Base-by-base conservation (phyloP, 495 filamentous ascomycete genomes). In the Neurospora sp. region DNA sequence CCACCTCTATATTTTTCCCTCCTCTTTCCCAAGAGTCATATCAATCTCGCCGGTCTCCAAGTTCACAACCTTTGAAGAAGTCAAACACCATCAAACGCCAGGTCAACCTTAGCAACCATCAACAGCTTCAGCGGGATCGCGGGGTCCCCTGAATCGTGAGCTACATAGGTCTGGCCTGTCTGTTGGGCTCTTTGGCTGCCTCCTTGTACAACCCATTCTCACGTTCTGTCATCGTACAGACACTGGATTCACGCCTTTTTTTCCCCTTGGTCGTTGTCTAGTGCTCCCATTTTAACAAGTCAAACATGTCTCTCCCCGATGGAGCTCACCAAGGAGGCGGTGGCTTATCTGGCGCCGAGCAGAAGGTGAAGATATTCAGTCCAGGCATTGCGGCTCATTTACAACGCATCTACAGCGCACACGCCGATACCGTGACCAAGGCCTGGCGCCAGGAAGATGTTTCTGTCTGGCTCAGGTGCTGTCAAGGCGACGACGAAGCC, bases 391-490 rank as follows among this genome's bases (percentile, higher is more conserved):
- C 84, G 35, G 69, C 76, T 10, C 78, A 86, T 68, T 74, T 86
- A 5, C 76, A 83, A 71, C 74, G 78, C 41, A 78, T 85, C 38
- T 86, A 82, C 76, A 71, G 76, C 39, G 22, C 75, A 31, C 80
- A 84, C 31, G 79, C 81, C 27, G 78, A 75, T 27, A 61, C 68
- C 11, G 35, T 39, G 12, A 71, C 76, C 22, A 76, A 79, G 69
- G 74, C 68, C 37, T 85, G 83, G 84, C 74, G 74, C 35, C 76
- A 76, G 46, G 82, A 83, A 35, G 79, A 83, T 68, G 75, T 80
- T 6, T 66, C 77, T 20, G 73, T 79, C 70, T 86, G 85, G 72
- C 41, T 85, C 44, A 77, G 76, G 69, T 75, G 81, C 53, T 71
- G 77, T 35, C 82, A 86, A 77, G 72, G 79, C 61, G 78, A 83